Evolutionary conservation across 106 monocot genomes (phyloP), one percentile per base, ranked within the genome.

Genomic region (Dactylorhiza incarnata): DNA sequence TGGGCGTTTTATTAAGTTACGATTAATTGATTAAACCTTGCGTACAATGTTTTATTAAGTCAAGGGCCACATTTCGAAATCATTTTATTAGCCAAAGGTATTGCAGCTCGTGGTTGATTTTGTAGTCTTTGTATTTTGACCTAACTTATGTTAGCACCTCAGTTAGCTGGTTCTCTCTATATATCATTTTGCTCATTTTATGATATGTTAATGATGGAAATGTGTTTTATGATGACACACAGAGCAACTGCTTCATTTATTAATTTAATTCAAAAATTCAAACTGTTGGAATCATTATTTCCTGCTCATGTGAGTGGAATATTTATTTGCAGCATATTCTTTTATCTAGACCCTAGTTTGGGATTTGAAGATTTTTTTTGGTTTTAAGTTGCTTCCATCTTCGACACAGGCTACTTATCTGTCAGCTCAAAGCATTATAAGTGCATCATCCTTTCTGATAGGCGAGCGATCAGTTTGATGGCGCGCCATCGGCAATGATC

Each of bases 161-260:
- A n/a, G n/a, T n/a, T n/a, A n/a, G n/a, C n/a, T n/a, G n/a, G n/a
- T n/a, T n/a, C n/a, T n/a, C n/a, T n/a, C n/a, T n/a, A n/a, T n/a
- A n/a, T n/a, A n/a, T n/a, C n/a, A 76, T 73, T 46, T 81, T 81
- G 55, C 71, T 75, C 67, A 49, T 63, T 84, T 81, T 87, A 97
- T 93, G 48, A 77, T 81, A 91, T 93, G 63, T 67, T 93, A 82
- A 71, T 91, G 87, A 80, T 97, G 93, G 97, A 97, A 85, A 65
- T 97, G 80, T 86, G 94, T 83, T 93, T 81, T 75, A 86, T 93
- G 87, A 72, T 97, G 73, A 84, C 93, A 45, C 93, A 97, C 88
- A 93, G 93, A 74, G 91, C 97, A 67, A 91, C 97, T 74, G 84
- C 15, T n/a, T 77, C 89, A 15, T 97, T 91, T 73, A 79, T 97